Evolutionary conservation across 2,329 filamentous ascomycete species (phyloP), one percentile per base, ranked within the genome.

Genomic region (Gliomastix tumulicola): DNA sequence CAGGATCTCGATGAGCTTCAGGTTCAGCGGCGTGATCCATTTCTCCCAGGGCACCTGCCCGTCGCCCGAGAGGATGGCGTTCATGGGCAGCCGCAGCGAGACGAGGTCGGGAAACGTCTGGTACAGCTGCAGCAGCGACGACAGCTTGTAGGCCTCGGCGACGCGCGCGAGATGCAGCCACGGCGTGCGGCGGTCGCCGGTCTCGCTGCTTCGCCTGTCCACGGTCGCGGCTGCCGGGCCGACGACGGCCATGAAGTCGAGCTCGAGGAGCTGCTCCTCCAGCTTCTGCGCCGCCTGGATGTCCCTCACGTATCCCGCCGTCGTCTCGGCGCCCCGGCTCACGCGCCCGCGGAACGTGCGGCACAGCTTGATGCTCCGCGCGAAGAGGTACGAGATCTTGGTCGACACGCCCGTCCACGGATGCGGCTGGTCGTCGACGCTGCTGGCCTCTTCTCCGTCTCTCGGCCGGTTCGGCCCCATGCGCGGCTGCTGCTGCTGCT

Each of bases 361-460:
- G 13, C 60, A 64, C 2, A 64, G 48, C 3, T 51, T 45, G 34
- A 64, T 49, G 0, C 54, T 53, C n/a, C 55, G 52, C 0, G 55
- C 54, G 7, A 64, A 55, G 2, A 64, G 40, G 2, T 49, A 49
- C 1, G 56, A 54, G 1, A 59, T 48, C 0, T 46, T 43, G 1
- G 55, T 49, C 0, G 62, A 62, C 5, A 63, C 53, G 0, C 61
- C 61, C 0, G 56, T 62, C 61, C 61, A 65, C 0, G 61, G 55
- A 38, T 65, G 61, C n/a, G 30, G 28, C 3, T 53, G 51, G 20
- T 45, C 37, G 15, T 36, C 34, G 16, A 25, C 25, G 20, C 32
- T n/a, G n/a, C n/a, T n/a, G n/a, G n/a, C n/a, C n/a, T n/a, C n/a
- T n/a, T n/a, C n/a, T n/a, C n/a, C n/a, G n/a, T n/a, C n/a, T n/a